Evolutionary conservation across 352 stramenopile species (phyloP).

Genomic region (Saprolegnia parasitica): DNA sequence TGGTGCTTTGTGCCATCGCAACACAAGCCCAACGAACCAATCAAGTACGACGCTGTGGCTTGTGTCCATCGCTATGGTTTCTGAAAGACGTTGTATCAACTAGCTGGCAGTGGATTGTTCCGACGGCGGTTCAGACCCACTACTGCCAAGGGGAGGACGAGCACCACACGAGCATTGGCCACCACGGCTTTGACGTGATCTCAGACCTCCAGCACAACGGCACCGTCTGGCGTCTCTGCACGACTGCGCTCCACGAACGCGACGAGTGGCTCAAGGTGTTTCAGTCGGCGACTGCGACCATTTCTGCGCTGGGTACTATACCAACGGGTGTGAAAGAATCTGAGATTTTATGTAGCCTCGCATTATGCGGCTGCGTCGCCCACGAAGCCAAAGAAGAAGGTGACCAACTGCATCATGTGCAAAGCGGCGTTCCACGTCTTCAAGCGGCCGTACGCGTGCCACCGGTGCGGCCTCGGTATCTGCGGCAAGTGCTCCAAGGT

Average conservation of each 20-base stretch:
- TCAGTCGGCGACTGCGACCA: constrained; percentile 22
- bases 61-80: too few relatives aligned
- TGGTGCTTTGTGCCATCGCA: constrained; percentile 88
- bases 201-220: constrained; percentile 70
- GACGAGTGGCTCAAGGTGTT: constrained; percentile 28
- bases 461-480: constrained; percentile 82
- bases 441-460: constrained; percentile 73
- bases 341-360: background rate
- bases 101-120: constrained; percentile 82
- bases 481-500: constrained; percentile 68
- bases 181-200: constrained; percentile 78
- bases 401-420: constrained; percentile 51
- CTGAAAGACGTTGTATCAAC: too few relatives aligned
- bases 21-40: constrained; percentile 70
- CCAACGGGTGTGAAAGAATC: too few relatives aligned
- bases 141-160: constrained; percentile 85
- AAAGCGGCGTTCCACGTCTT: constrained; percentile 77
- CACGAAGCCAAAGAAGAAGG: constrained; percentile 69
- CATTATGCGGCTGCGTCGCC: constrained; percentile 32
- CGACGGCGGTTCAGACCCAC: constrained; percentile 57
- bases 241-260: constrained; percentile 24
- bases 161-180: constrained; percentile 71
- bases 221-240: constrained; percentile 31
- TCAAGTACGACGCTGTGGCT: constrained; percentile 41
- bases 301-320: constrained; percentile 17